Base-by-base conservation (phyloP, 2,329 filamentous ascomycete species). In the Alternaria infectoria region DNA sequence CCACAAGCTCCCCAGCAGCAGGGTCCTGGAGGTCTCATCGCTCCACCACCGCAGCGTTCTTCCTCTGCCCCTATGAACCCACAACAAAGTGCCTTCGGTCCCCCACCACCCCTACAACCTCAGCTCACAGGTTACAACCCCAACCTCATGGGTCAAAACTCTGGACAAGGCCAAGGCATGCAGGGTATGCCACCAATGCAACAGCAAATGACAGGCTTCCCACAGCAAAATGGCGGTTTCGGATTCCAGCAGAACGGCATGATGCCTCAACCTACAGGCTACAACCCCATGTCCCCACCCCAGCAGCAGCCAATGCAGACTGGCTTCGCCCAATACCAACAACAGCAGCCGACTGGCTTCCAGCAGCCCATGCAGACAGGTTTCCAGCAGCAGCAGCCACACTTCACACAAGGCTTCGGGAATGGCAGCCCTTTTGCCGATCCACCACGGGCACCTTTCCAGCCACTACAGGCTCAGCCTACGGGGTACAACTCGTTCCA, bases 31-130 rank as follows among this genome's bases (percentile, higher is more conserved):
- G 88, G 88, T 17, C 84, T 97, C 40, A 87, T 94, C 65, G 87
- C 90, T 52, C 93, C 93, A 8, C 93, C 92, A 17, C 93, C 93
- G 11, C 87, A 89, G 56, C 87, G 96, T 64, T 91, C 96, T 8
- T 86, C 96, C 12, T 97, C 95, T 44, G 95, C 96, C 43, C 95
- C 96, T 25, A 91, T 93, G 77, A 91, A 93, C 57, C 90, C 75
- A 43, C 75, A 77, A 75, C 89, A 89, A 49, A 93, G 86, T 78
- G 86, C 85, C 5, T 96, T 96, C 77, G 87, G 87, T 8, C 87
- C 91, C 17, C 79, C 91, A 44, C 78, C 92, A 54, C 89, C 92
- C 15, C 81, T 97, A 69, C 90, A 94, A 77, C 89, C 93, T 56
- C 95, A 97, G 77, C 87, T 94, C 79, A 97, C 96, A 6, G 93